Evolutionary conservation across 2,329 filamentous ascomycete species (phyloP).

Genomic region (Colletotrichum shisoi): DNA sequence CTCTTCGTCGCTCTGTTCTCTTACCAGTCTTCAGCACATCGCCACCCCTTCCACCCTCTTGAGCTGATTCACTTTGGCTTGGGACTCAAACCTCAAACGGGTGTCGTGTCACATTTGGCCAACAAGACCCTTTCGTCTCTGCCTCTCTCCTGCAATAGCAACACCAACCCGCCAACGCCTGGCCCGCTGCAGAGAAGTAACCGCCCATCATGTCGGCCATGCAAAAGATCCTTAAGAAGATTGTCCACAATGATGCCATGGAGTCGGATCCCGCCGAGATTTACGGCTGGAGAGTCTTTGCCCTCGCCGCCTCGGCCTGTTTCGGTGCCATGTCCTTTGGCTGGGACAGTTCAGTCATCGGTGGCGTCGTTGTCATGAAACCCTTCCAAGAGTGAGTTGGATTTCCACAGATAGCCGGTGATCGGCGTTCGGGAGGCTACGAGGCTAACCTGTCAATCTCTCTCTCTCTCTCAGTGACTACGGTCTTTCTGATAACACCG

Average conservation of each 20-base stretch:
- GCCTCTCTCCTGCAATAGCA: slow-evolving; percentile 16
- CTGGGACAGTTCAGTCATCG: slow-evolving; percentile 69
- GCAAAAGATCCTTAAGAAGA: slow-evolving; percentile 49
- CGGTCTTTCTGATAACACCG: slow-evolving; percentile 27
- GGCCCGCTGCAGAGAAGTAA: slow-evolving; percentile 30
- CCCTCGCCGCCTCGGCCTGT: slow-evolving; percentile 66
- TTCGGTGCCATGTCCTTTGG: slow-evolving; percentile 67
- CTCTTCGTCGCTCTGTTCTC: slow-evolving; percentile 23
- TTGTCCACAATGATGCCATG: slow-evolving; percentile 69
- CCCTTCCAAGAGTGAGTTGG: slow-evolving; percentile 60
- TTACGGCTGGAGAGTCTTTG: slow-evolving; percentile 74
- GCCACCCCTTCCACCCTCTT: neutral
- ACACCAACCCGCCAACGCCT: slow-evolving; percentile 36
- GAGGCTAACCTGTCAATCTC: slow-evolving; percentile 56
- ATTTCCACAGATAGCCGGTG: slow-evolving; percentile 26
- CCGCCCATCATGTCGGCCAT: slow-evolving; percentile 33
- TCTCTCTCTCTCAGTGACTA: slow-evolving; percentile 58
- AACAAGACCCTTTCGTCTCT: neutral
- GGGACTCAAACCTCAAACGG: slow-evolving; percentile 22
- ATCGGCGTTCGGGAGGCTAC: slow-evolving; percentile 36
- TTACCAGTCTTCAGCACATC: neutral
- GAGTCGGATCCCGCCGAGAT: slow-evolving; percentile 71
- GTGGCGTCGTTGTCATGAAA: slow-evolving; percentile 68
- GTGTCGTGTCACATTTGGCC: slow-evolving; percentile 24
- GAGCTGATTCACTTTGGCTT: slow-evolving; percentile 12